A percentile compares a stretch with the other conserved stretches of the same genome.
Conservation (phyloP, 1,284 basidiomycete species). For the Heterobasidion occidentale region DNA sequence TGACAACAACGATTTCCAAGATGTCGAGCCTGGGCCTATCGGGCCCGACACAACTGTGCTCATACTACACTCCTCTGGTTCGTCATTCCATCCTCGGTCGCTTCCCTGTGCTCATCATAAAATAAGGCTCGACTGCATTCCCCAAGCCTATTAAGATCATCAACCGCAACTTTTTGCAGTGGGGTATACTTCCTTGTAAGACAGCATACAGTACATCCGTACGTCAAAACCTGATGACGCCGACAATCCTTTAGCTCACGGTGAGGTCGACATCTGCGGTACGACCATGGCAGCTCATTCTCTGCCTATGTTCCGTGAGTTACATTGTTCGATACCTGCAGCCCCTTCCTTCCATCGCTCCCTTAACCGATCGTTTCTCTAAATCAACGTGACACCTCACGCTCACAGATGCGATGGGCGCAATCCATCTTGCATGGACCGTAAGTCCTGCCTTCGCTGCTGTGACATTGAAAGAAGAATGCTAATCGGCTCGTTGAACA, state of each 20-base stretch:
- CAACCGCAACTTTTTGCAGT: slow-evolving; percentile 11
- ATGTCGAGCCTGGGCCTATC: background rate
- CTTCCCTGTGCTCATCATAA: too few species aligned
- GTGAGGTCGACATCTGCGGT: slow-evolving; percentile 14
- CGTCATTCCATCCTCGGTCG: background rate
- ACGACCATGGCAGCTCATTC: slow-evolving; percentile 12
- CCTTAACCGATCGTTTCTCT: too few species aligned
- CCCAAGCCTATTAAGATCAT: slow-evolving; percentile 20
- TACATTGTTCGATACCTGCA: background rate
- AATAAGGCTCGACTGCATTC: slow-evolving; percentile 21
- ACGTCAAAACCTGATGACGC: background rate
- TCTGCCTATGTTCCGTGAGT: slow-evolving; percentile 14
- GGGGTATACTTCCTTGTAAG: slow-evolving; percentile 9
- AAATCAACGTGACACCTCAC: background rate
- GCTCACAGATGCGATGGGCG: slow-evolving; percentile 13
- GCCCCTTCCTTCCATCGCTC: too few species aligned
- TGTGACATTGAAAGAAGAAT: too few species aligned
- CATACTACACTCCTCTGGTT: slow-evolving; percentile 29
- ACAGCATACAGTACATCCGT: background rate
- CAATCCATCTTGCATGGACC: slow-evolving; percentile 8
- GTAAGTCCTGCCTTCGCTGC: slow-evolving; percentile 5
- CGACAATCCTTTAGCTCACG: slow-evolving; percentile 10
- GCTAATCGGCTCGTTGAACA: background rate
- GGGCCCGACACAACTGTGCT: slow-evolving; percentile 7
- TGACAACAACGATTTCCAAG: background rate